Evolutionary conservation across 495 filamentous ascomycete genomes (phyloP), one percentile per base, ranked within the genome.

Genomic region (Xylaria flabelliformis): DNA sequence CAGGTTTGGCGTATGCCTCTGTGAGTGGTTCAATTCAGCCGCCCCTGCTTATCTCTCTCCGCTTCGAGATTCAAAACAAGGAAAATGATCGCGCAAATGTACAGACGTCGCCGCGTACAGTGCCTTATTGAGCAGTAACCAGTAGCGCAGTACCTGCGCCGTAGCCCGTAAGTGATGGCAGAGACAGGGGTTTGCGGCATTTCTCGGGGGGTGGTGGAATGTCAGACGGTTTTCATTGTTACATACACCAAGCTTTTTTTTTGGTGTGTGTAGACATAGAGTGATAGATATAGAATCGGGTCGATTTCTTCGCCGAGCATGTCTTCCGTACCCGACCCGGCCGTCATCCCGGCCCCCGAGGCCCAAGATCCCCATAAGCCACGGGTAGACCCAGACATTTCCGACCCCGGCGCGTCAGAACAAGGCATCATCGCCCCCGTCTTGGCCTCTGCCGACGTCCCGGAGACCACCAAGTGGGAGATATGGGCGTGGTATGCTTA

Each of bases 401-500:
- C 59, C 69, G 48, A 44, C 17, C 55, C 46, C 34, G 58, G 21
- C 3, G 59, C 36, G 7, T 46, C 48, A 41, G 48, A 55, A 34
- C 48, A 29, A n/a, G 58, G 59, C 21, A 73, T 81, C 41, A 75
- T 83, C 34, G 81, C 83, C 29, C 85, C 85, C 12, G 84, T 87
- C 73, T 82, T 88, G 72, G 85, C 85, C 67, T 86, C 88, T 66
- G 78, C 81, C 74, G 64, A 73, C 21, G 46, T 73, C 73, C 64
- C 86, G 81, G 73, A 81, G 76, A 90, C 89, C 4, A 83, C 84
- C n/a, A 83, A 80, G 67, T 82, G 73, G 73, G 90, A 91, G 74
- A 89, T 91, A 15, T 91, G 88, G 88, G 84, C 89, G 59, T 92
- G 90, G 74, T 92, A 92, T 78, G 79, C 83, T 77, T 92, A 90